A percentile compares a stretch with the other conserved stretches of the same genome.
Evolutionary conservation across 2,329 filamentous ascomycete genomes (phyloP).

Genomic region (Alternaria sp.): DNA sequence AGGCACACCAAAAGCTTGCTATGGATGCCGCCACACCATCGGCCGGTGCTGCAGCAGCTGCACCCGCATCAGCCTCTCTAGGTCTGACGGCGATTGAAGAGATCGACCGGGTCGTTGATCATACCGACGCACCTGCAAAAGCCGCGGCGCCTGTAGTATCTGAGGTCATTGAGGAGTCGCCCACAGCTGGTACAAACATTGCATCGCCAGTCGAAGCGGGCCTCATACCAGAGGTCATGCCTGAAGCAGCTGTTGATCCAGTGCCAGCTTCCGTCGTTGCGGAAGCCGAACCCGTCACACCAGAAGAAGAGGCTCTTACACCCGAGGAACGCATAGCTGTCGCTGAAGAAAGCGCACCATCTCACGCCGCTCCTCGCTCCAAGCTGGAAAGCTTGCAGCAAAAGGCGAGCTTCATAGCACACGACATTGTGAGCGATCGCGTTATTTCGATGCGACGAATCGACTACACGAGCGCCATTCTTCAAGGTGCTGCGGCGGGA

Average conservation of each 20-base stretch:
- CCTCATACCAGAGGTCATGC: slow-evolving; percentile 1
- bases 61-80: background rate
- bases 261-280: slow-evolving; percentile 6
- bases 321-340: slow-evolving; percentile 24
- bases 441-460: slow-evolving; percentile 53
- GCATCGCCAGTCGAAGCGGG: slow-evolving; percentile 1
- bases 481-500: slow-evolving; percentile 54
- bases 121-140: background rate
- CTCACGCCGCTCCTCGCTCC: slow-evolving; percentile 9
- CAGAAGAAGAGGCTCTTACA: slow-evolving; percentile 11
- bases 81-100: slow-evolving; percentile 21
- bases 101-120: slow-evolving; percentile 27
- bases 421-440: slow-evolving; percentile 53
- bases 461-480: slow-evolving; percentile 53
- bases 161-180: slow-evolving; percentile 14
- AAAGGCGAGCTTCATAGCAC: slow-evolving; percentile 25
- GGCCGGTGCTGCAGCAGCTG: slow-evolving; percentile 2
- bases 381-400: slow-evolving; percentile 28
- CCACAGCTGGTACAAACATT: slow-evolving; percentile 9
- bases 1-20: slow-evolving; percentile 37
- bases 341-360: slow-evolving; percentile 17
- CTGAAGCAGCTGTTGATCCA: slow-evolving; percentile 6
- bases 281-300: slow-evolving; percentile 5
- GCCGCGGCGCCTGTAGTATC: slow-evolving; percentile 2
- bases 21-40: slow-evolving; percentile 16